These are phyloP conservation scores for Phytophthora sp. DNA, from an alignment of 352 stramenopile species.

Conservation along the genomic window DNA sequence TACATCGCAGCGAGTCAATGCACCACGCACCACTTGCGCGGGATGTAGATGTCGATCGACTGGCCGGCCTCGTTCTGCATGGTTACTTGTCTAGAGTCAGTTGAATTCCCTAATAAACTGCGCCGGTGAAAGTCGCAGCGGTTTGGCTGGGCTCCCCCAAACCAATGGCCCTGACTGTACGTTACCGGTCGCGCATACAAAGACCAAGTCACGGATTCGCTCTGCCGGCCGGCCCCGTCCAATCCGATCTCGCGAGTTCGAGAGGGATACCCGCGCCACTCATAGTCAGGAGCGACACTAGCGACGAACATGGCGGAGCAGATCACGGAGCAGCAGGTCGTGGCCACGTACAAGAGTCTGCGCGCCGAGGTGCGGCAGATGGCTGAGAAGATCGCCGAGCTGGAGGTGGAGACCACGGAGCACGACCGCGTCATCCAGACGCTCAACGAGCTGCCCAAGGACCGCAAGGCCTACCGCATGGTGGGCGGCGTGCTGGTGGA, in stretches of 20 bases:
- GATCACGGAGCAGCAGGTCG: conserved; percentile 87
- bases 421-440: conserved; percentile 87
- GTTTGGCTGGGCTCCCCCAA: conserved; percentile 26
- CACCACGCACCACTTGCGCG: conserved; percentile 93
- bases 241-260: conserved; percentile 19
- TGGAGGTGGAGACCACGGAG: conserved; percentile 85
- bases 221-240: background rate
- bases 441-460: conserved; percentile 67
- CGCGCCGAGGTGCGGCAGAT: conserved; percentile 83
- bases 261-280: no score
- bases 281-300: background rate
- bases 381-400: conserved; percentile 84
- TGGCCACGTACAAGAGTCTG: conserved; percentile 89
- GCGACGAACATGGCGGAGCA: conserved; percentile 46
- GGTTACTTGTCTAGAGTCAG: conserved; percentile 69
- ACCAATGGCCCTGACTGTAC: conserved; percentile 86
- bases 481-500: conserved; percentile 97
- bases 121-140: background rate
- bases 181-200: conserved; percentile 78
- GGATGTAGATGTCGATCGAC: conserved; percentile 99
- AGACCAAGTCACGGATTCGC: conserved; percentile 29
- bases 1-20: background rate
- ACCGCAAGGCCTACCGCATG: conserved; percentile 94
- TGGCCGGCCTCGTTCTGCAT: conserved; percentile 99
- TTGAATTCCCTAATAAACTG: conserved; percentile 61